A percentile compares a stretch with the other conserved stretches of the same genome.
These are phyloP conservation scores for Trametes pubescens DNA, from an alignment of 1,284 basidiomycete species.

Conservation along the genomic window DNA sequence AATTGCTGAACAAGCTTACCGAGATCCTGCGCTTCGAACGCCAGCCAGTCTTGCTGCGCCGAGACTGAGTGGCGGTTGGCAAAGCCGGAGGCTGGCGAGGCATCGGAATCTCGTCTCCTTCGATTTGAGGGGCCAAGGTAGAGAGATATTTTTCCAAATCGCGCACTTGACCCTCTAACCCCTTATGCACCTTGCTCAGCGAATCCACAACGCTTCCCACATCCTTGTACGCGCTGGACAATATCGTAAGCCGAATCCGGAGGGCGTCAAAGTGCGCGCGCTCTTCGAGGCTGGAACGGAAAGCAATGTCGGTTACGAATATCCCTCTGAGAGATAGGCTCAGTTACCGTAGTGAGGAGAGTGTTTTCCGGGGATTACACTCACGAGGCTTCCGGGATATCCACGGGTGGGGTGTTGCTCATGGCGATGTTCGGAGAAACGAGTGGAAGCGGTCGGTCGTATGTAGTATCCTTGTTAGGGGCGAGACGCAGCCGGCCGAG, in stretches of 20 bases:
- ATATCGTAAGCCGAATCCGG: background rate
- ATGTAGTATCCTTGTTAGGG: no score
- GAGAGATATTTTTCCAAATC: background rate
- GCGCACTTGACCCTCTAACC: background rate
- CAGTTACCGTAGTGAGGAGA: background rate
- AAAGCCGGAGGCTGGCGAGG: no score
- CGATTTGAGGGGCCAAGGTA: background rate
- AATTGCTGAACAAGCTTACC: background rate
- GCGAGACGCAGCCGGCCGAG: no score
- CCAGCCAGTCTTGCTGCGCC: background rate
- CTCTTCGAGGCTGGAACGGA: background rate
- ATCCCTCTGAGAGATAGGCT: background rate
- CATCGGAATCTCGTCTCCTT: background rate
- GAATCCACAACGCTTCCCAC: background rate
- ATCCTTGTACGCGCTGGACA: background rate
- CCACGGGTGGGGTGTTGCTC: no score
- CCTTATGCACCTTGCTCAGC: background rate
- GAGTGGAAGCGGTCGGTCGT: no score
- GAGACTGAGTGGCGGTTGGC: background rate
- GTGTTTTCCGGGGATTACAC: no score
- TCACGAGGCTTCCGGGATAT: no score
- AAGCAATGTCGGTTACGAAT: background rate
- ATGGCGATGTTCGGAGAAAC: no score
- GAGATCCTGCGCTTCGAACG: background rate
- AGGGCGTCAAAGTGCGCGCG: conserved; percentile 1